Evolutionary conservation across 768 basidiomycete species (phyloP).

Genomic region (Boletus tomentosulus): DNA sequence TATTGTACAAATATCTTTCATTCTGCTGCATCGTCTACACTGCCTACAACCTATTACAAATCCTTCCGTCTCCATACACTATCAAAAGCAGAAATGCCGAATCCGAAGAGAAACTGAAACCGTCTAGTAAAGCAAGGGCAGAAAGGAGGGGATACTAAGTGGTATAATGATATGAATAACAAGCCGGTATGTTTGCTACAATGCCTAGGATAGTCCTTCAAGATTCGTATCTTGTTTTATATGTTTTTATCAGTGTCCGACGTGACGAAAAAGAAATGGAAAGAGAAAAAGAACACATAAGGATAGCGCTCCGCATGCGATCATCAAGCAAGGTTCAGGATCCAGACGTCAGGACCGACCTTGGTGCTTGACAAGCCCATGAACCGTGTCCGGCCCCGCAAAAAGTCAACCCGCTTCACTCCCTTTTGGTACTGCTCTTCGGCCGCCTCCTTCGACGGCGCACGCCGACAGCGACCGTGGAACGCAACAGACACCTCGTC

Average conservation of each 20-base stretch:
- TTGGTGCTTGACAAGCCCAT: constrained; percentile 42
- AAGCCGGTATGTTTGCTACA: constrained; percentile 20
- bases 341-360: constrained; percentile 36
- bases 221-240: background rate
- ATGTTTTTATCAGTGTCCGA: constrained; percentile 20
- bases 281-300: constrained; percentile 23
- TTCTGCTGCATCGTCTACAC: constrained; percentile 14
- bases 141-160: background rate
- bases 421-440: constrained; percentile 44
- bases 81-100: background rate
- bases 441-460: constrained; percentile 27
- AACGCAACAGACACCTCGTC: constrained; percentile 42
- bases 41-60: constrained; percentile 18
- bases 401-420: constrained; percentile 53
- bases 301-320: constrained; percentile 8
- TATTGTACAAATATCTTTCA: constrained; percentile 8
- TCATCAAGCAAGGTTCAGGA: constrained; percentile 26
- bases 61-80: background rate
- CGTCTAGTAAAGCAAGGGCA: background rate
- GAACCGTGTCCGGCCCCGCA: constrained; percentile 41
- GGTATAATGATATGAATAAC: constrained; percentile 27
- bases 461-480: constrained; percentile 35
- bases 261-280: background rate
- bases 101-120: background rate
- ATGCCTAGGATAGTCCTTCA: constrained; percentile 10